Percentiles rank a stretch among this genome's conserved stretches.
Evolutionary conservation across 2,329 filamentous ascomycete species (phyloP).

Genomic region (Xylariaceae sp.): DNA sequence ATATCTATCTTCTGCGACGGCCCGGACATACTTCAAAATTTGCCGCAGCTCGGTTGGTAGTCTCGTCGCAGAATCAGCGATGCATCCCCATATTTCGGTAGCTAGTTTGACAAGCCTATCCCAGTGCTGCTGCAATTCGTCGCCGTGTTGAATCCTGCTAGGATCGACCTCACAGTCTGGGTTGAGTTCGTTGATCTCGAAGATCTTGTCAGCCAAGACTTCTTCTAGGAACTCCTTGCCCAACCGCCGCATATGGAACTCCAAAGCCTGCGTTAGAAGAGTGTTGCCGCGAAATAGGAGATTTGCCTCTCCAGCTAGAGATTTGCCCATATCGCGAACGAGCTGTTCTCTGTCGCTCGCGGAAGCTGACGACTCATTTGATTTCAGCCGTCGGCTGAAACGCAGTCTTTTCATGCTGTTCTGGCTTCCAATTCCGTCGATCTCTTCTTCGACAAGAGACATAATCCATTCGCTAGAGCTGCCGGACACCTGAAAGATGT

Average conservation of each 20-base stretch:
- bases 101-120: slow-evolving; percentile 73
- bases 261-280: slow-evolving; percentile 86
- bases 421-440: slow-evolving; percentile 88
- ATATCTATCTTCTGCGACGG: slow-evolving; percentile 92
- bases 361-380: slow-evolving; percentile 68
- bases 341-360: slow-evolving; percentile 69
- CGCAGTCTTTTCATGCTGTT: slow-evolving; percentile 72
- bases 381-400: slow-evolving; percentile 71
- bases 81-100: slow-evolving; percentile 82
- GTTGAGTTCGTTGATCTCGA: slow-evolving; percentile 87
- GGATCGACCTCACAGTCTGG: slow-evolving; percentile 96
- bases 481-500: slow-evolving; percentile 94
- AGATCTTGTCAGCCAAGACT: slow-evolving; percentile 80
- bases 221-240: slow-evolving; percentile 93
- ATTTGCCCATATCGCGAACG: slow-evolving; percentile 77
- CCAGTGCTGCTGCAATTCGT: slow-evolving; percentile 86
- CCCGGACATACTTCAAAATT: slow-evolving; percentile 87
- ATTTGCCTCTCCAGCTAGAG: slow-evolving; percentile 85
- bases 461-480: slow-evolving; percentile 87
- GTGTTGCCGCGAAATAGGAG: slow-evolving; percentile 95
- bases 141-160: slow-evolving; percentile 65
- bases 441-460: slow-evolving; percentile 92
- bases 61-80: slow-evolving; percentile 71
- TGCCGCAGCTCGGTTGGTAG: slow-evolving; percentile 81
- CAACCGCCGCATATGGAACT: slow-evolving; percentile 92